Conservation (phyloP, 345 rosid genomes). For the Excoecaria agallocha region DNA sequence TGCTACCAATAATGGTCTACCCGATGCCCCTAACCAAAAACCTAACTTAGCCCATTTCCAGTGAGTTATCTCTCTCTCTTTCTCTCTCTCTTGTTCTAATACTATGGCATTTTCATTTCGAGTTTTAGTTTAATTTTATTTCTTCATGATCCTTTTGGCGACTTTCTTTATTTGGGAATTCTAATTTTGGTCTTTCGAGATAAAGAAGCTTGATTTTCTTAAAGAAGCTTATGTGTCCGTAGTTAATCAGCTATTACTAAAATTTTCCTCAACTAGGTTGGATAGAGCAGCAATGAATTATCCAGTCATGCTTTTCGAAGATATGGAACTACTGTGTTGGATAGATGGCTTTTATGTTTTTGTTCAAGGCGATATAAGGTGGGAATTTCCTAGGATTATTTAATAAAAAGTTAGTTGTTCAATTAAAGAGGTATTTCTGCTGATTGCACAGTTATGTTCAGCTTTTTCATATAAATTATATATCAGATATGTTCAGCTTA, state of each 20-base stretch:
- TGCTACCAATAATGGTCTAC: not conserved
- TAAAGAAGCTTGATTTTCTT: not conserved
- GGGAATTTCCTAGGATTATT: not conserved
- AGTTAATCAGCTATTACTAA: not conserved
- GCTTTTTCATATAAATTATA: too few species aligned
- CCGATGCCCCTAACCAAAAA: not conserved
- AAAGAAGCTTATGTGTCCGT: not conserved
- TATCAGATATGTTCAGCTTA: too few species aligned
- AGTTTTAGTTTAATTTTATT: not conserved
- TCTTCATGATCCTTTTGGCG: too few species aligned
- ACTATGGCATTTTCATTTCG: not conserved
- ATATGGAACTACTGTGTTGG: not conserved
- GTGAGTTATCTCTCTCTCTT: conserved; percentile 13
- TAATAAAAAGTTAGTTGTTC: not conserved
- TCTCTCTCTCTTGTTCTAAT: not conserved
- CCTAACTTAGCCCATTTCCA: conserved; percentile 11
- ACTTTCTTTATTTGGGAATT: too few species aligned
- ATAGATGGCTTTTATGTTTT: not conserved
- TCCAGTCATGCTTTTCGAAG: not conserved
- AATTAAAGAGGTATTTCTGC: not conserved
- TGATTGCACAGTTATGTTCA: too few species aligned
- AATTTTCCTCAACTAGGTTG: not conserved
- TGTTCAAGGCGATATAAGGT: not conserved
- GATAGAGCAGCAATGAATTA: not conserved
- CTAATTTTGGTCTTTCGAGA: not conserved